phyloP scores from a whole-genome alignment of 805 yeast species.

The Grigorovia yakushimaensis region DNA sequence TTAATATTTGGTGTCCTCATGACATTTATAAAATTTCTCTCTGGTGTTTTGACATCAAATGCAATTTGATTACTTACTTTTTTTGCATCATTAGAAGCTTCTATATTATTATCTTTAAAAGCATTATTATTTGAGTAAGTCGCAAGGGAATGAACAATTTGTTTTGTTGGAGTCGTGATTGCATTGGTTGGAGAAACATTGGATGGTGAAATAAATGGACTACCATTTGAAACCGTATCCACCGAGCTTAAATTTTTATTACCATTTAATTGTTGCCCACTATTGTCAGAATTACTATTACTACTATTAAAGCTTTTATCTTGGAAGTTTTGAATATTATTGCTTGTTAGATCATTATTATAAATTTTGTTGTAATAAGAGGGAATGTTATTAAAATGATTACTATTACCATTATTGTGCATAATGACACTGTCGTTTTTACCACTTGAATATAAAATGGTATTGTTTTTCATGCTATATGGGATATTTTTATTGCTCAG shows the following conservation, averaged over 20 bases:
- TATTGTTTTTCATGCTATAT: too few species aligned
- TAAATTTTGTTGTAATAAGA: too few species aligned
- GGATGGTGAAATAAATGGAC: neutral
- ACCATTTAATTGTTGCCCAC: neutral
- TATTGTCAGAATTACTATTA: neutral
- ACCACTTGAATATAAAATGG: too few species aligned
- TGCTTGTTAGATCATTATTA: too few species aligned
- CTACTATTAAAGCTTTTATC: too few species aligned
- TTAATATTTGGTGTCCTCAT: neutral
- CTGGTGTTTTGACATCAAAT: neutral
- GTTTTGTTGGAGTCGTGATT: neutral
- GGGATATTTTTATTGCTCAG: too few species aligned
- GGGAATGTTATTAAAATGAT: neutral
- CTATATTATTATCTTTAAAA: too few species aligned
- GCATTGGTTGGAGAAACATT: neutral
- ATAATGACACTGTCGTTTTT: too few species aligned
- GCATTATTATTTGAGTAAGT: neutral
- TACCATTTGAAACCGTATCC: neutral
- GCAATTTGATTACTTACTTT: neutral
- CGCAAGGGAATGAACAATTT: neutral
- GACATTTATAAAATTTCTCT: neutral
- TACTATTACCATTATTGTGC: neutral
- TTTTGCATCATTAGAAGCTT: neutral
- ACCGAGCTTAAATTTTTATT: neutral
- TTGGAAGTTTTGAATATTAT: neutral